Evolutionary conservation across 176 grass and related monocot genomes (phyloP).

Genomic region (Carex kokanica): DNA sequence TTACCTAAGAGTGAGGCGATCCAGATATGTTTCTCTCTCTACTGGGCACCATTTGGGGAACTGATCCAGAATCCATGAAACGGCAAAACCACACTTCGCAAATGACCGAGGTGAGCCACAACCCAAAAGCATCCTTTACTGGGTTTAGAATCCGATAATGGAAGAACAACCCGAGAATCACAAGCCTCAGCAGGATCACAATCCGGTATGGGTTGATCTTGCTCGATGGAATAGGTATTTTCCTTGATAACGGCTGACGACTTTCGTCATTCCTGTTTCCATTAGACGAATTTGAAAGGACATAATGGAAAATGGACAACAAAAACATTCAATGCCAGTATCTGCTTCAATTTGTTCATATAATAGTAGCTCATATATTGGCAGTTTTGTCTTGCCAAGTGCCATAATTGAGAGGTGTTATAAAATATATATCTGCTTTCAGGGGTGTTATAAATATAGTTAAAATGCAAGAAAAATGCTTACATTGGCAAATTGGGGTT

Average conservation of each 20-base stretch:
- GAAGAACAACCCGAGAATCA: conserved; percentile 57
- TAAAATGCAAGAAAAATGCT: background rate
- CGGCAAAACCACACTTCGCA: conserved; percentile 53
- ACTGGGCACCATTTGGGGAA: conserved; percentile 54
- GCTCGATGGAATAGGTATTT: conserved; percentile 45
- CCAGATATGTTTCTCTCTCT: conserved; percentile 69
- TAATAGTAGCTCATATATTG: background rate
- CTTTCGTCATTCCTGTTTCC: conserved; percentile 36
- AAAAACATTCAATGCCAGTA: background rate
- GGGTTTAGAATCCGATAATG: conserved; percentile 65
- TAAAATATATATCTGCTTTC: background rate
- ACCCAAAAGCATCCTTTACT: conserved; percentile 59
- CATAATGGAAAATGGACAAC: background rate
- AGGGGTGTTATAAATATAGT: background rate
- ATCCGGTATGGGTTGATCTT: conserved; percentile 53
- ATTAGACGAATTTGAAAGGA: background rate
- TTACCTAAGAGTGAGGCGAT: conserved; percentile 66
- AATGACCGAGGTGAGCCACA: conserved; percentile 63
- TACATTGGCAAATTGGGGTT: conserved; percentile 40
- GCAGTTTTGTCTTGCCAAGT: background rate
- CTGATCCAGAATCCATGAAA: conserved; percentile 54
- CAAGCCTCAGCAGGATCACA: conserved; percentile 45
- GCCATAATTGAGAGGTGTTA: background rate
- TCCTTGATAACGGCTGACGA: conserved; percentile 44
- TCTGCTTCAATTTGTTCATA: background rate